A percentile compares a stretch with the other conserved stretches of the same genome.
phyloP scores from a whole-genome alignment of 2,329 filamentous ascomycete species.

The Penicillium sp. region DNA sequence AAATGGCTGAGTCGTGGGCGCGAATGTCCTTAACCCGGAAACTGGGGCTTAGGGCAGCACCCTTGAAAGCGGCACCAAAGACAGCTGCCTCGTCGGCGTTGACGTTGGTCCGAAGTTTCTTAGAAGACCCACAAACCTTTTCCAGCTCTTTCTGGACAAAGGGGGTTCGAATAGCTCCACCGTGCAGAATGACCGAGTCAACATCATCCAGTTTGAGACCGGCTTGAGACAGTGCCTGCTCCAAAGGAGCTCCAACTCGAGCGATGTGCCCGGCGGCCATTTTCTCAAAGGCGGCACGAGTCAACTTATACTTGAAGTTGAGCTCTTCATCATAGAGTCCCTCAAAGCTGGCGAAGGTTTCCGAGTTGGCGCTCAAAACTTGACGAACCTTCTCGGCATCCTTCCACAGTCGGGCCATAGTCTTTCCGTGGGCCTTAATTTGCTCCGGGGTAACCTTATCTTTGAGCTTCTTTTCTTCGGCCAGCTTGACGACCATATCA shows the following conservation, averaged over 20 bases:
- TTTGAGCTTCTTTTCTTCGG: conserved; percentile 56
- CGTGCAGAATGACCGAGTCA: conserved; percentile 87
- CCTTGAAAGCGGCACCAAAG: conserved; percentile 91
- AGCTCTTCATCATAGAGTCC: conserved; percentile 78
- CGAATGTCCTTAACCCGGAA: conserved; percentile 98
- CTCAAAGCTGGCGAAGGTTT: conserved; percentile 76
- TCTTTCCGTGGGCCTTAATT: conserved; percentile 67
- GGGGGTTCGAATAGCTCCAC: conserved; percentile 81
- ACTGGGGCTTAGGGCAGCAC: conserved; percentile 82
- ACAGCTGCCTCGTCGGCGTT: conserved; percentile 96
- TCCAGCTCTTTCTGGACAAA: conserved; percentile 91
- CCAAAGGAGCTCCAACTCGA: conserved; percentile 63
- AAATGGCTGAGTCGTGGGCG: conserved; percentile 68
- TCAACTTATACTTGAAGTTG: conserved; percentile 88
- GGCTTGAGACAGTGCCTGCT: conserved; percentile 67
- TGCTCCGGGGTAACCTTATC: conserved; percentile 34
- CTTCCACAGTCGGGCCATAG: conserved; percentile 85
- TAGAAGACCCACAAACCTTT: conserved; percentile 60
- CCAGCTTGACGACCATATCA: conserved; percentile 77
- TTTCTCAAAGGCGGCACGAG: conserved; percentile 72
- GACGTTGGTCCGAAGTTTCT: conserved; percentile 86
- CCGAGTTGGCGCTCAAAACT: conserved; percentile 85
- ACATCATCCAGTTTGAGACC: conserved; percentile 68
- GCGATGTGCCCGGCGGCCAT: conserved; percentile 63
- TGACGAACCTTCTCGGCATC: conserved; percentile 83